Conservation (phyloP, 441 rosid genomes). For the Biscutella laevigata region DNA sequence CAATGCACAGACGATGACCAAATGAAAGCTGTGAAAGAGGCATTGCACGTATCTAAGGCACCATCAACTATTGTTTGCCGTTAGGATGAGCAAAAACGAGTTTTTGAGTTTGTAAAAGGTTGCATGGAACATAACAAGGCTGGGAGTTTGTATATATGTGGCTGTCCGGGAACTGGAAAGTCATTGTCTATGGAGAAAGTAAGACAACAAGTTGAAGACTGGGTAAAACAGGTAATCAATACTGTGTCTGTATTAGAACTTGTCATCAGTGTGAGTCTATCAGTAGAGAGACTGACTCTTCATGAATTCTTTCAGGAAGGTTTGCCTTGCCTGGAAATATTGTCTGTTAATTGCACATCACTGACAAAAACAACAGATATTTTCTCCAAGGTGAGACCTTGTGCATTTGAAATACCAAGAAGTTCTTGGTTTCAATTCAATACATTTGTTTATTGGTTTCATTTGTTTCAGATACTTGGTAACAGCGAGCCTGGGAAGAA, state of each 20-base stretch:
- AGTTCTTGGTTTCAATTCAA: neutral
- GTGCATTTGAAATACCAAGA: neutral
- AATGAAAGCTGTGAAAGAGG: constrained; percentile 51
- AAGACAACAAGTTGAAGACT: constrained; percentile 36
- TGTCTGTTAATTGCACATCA: constrained; percentile 62
- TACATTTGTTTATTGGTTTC: constrained; percentile 16
- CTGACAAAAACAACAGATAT: constrained; percentile 53
- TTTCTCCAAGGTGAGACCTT: constrained; percentile 56
- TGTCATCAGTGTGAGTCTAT: neutral
- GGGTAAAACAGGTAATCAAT: constrained; percentile 49
- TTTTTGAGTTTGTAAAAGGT: constrained; percentile 54
- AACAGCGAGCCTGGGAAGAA: constrained; percentile 30
- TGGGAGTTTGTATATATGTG: constrained; percentile 71
- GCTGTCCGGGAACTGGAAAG: constrained; percentile 86
- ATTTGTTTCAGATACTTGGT: constrained; percentile 46
- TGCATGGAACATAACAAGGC: constrained; percentile 47
- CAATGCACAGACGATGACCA: constrained; percentile 41
- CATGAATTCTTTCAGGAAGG: constrained; percentile 31
- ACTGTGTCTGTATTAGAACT: neutral
- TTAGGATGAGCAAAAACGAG: constrained; percentile 51
- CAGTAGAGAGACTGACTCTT: neutral
- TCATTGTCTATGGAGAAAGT: constrained; percentile 70
- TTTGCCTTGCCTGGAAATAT: constrained; percentile 40
- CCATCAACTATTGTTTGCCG: constrained; percentile 50
- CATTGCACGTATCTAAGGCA: constrained; percentile 57